phyloP scores from a whole-genome alignment of 768 basidiomycete species.

The Glaciozyma martinii region DNA sequence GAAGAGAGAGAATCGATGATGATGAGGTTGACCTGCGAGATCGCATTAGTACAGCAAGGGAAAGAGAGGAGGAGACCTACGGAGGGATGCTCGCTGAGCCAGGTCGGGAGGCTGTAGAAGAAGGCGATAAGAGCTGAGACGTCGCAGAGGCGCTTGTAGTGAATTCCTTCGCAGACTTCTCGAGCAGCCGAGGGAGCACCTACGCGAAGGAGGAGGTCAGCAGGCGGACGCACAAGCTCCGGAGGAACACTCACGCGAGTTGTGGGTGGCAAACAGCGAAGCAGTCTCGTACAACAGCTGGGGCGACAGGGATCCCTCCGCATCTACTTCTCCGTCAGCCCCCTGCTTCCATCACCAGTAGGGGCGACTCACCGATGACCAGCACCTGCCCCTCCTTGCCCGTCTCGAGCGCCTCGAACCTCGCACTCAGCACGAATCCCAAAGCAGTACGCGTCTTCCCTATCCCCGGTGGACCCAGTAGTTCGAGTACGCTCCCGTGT shows the following conservation, averaged over 20 bases:
- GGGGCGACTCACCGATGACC: neutral
- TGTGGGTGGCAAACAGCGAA: neutral
- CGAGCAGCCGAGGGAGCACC: slow-evolving; percentile 10
- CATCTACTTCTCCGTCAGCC: neutral
- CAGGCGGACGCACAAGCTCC: neutral
- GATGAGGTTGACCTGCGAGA: neutral
- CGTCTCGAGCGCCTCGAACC: slow-evolving; percentile 6
- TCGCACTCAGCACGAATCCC: slow-evolving; percentile 12
- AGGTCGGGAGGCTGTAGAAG: slow-evolving; percentile 7
- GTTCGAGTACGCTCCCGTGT: slow-evolving; percentile 10
- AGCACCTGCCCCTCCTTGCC: neutral
- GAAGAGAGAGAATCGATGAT: neutral
- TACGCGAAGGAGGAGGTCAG: neutral
- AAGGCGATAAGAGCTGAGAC: slow-evolving; percentile 12
- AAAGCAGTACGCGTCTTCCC: slow-evolving; percentile 16
- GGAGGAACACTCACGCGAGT: neutral
- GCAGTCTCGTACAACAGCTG: neutral
- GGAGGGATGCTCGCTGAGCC: slow-evolving; percentile 1
- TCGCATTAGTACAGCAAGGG: neutral
- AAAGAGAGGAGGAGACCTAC: neutral
- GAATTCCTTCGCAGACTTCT: slow-evolving; percentile 1
- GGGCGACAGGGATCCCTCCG: neutral
- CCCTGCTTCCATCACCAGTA: neutral
- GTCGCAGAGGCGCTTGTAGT: slow-evolving; percentile 21
- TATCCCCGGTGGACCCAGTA: slow-evolving; percentile 19